Evolutionary conservation across 2,329 filamentous ascomycete genomes (phyloP), one percentile per base, ranked within the genome.

Genomic region (Teratosphaeria nubilosa): DNA sequence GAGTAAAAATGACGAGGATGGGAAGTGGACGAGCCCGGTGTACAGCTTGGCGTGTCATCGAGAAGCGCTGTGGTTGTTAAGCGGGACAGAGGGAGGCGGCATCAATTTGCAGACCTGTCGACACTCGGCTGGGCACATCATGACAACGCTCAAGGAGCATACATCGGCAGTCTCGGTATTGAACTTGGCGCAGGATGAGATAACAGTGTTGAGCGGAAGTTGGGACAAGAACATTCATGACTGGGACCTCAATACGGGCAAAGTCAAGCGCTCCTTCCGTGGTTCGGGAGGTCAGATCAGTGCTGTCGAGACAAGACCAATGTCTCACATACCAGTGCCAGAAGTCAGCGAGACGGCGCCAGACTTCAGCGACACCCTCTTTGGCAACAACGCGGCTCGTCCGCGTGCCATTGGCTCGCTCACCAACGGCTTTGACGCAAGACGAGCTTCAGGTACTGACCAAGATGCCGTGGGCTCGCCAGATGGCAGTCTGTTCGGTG

Each of bases 201-300:
- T 82, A 67, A 91, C 87, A 45, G 83, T 97, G 3, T 74, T 99
- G 9, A 96, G 91, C 34, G 94, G 94, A 3, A 92, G 91, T 70
- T 99, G 94, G 94, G 94, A 99, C 73, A 97, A 96, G 75, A 88
- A 83, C 20, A 86, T 97, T 0, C 82, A 91, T 56, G 91, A 97
- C 70, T 99, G 94, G 94, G 94, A 97, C 71, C 74, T 99, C 27
- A 90, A 97, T 67, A 94, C 84, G 1, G 94, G 94, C 0, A 80
- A 87, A 66, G 80, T 87, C 6, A 86, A 85, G 63, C 83, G 91
- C 11, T 81, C 82, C 4, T 99, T 94, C 68, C 85, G 86, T 53
- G 86, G 87, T 1, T 89, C 81, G 56, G 88, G 86, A 14, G 80
- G 88, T 5, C 94, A 99, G 70, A 91, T 97, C 59, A 94, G 90